Evolutionary conservation across 371 early-diverging fungal species (phyloP).

Genomic region (Nematocida displodere): DNA sequence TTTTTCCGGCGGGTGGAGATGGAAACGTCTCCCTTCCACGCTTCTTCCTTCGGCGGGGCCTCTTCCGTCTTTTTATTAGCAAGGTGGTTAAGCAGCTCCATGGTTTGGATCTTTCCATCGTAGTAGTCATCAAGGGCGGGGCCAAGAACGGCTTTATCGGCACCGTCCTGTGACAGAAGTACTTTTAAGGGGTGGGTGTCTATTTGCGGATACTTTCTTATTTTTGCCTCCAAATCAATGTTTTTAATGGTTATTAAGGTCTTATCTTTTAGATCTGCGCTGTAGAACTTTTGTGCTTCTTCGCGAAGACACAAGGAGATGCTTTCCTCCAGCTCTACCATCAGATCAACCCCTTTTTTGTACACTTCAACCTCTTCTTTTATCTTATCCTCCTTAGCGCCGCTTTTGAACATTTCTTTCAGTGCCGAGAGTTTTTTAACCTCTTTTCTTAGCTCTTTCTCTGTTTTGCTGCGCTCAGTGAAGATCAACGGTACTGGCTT

Average conservation of each 20-base stretch:
- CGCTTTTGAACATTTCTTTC: constrained; percentile 22
- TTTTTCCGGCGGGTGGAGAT: constrained; percentile 1
- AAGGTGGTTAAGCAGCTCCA: not conserved
- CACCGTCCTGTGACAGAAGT: not conserved
- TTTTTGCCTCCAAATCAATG: constrained; percentile 25
- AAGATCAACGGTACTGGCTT: constrained; percentile 6
- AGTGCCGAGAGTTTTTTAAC: constrained; percentile 19
- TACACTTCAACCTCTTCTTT: constrained; percentile 48
- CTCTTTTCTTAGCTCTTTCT: constrained; percentile 46
- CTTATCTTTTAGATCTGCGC: not conserved
- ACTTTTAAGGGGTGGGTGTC: not conserved
- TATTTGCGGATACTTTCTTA: constrained; percentile 1
- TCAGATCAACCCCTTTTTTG: constrained; percentile 40
- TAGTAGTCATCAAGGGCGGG: constrained; percentile 12
- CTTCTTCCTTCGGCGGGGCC: not conserved
- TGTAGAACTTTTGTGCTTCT: constrained; percentile 5
- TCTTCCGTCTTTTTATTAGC: not conserved
- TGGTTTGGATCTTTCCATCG: constrained; percentile 10
- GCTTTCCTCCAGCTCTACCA: constrained; percentile 31
- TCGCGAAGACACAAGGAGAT: not conserved
- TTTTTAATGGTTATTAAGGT: constrained; percentile 12
- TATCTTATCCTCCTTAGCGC: constrained; percentile 41
- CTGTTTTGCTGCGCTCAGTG: constrained; percentile 18
- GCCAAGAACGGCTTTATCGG: not conserved
- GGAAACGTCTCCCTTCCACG: constrained; percentile 32